Evolutionary conservation across 805 yeast genomes (phyloP).

Genomic region (Wickerhamiella shivajii): DNA sequence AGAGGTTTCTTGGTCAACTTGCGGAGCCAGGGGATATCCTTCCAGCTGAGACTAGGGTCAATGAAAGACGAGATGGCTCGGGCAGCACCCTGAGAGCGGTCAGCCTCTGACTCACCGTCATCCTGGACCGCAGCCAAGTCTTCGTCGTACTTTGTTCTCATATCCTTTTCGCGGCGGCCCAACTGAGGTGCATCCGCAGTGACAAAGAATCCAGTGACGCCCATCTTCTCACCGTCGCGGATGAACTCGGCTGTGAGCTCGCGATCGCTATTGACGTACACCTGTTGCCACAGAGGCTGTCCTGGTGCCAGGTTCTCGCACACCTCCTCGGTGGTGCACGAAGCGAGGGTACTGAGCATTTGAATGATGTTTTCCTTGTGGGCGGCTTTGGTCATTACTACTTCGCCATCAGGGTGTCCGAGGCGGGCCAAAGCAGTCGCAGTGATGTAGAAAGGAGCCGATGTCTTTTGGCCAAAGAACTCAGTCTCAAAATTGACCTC

Average conservation of each 20-base stretch:
- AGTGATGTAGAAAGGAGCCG: conserved; percentile 73
- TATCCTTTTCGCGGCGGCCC: conserved; percentile 84
- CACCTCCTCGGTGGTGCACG: conserved; percentile 78
- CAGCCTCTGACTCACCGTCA: conserved; percentile 27
- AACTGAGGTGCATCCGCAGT: conserved; percentile 79
- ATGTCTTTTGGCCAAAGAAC: conserved; percentile 55
- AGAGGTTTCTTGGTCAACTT: conserved; percentile 23
- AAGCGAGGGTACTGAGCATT: conserved; percentile 87
- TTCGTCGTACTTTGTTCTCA: conserved; percentile 47
- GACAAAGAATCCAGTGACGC: conserved; percentile 68
- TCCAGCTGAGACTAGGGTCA: conserved; percentile 36
- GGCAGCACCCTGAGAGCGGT: conserved; percentile 76
- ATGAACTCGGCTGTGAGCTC: conserved; percentile 45
- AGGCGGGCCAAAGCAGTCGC: conserved; percentile 89
- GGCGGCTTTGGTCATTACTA: conserved; percentile 71
- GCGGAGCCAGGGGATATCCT: conserved; percentile 15
- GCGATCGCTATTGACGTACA: conserved; percentile 70
- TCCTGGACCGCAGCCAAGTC: conserved; percentile 34
- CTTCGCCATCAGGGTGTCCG: conserved; percentile 90
- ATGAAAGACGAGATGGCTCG: conserved; percentile 77
- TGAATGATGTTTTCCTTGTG: conserved; percentile 58
- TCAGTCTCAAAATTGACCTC: conserved; percentile 53
- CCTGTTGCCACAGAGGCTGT: conserved; percentile 80
- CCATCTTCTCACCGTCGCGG: conserved; percentile 56
- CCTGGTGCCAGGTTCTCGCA: conserved; percentile 48